phyloP scores from a whole-genome alignment of 1,139 yeast genomes.

The Lodderomyces oxycetoniae region DNA sequence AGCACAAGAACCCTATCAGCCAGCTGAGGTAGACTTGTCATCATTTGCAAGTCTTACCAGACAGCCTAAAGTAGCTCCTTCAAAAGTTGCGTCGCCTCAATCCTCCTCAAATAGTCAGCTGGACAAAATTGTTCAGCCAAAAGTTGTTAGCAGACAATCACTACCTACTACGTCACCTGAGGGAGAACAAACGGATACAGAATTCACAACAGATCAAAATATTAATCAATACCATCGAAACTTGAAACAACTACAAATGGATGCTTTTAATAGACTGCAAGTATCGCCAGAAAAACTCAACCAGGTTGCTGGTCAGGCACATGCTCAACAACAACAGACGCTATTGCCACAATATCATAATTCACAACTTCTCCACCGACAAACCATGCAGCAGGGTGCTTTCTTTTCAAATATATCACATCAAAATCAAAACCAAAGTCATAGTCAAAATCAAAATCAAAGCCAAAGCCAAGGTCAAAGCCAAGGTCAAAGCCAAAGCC shows the following conservation, averaged over 20 bases:
- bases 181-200: slow-evolving; percentile 7
- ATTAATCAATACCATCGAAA: slow-evolving; percentile 12
- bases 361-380: neutral
- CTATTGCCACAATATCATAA: slow-evolving; percentile 3
- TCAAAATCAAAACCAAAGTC: slow-evolving; percentile 3
- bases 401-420: neutral
- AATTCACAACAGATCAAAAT: slow-evolving; percentile 4
- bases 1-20: slow-evolving; percentile 40
- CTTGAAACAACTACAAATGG: slow-evolving; percentile 11
- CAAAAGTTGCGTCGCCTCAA: slow-evolving; percentile 8
- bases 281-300: neutral
- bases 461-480: no score
- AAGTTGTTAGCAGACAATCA: slow-evolving; percentile 8
- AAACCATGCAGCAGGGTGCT: neutral
- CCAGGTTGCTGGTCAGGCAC: neutral
- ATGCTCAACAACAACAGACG: slow-evolving; percentile 3
- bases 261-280: slow-evolving; percentile 8
- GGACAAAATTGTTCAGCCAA: slow-evolving; percentile 4
- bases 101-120: slow-evolving; percentile 1
- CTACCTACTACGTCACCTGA: slow-evolving; percentile 13
- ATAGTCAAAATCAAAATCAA: no score
- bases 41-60: slow-evolving; percentile 46
- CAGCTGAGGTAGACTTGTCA: slow-evolving; percentile 52
- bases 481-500: no score
- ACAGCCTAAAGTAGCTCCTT: slow-evolving; percentile 28